Base-by-base conservation (phyloP, 1,284 basidiomycete species). In the Leucoagaricus sp. region DNA sequence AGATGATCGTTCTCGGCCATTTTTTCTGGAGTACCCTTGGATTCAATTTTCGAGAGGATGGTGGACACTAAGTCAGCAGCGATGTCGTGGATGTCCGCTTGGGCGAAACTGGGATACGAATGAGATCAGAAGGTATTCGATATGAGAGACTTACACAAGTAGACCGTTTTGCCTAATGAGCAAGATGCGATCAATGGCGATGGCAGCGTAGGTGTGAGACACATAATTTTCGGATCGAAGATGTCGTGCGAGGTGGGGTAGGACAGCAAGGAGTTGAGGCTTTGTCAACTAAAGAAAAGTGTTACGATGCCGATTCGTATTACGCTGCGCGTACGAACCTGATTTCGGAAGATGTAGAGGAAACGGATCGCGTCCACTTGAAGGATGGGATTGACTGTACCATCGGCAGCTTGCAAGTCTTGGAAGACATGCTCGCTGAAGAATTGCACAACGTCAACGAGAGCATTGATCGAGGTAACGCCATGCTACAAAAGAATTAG, bases 1-100 rank as follows among this genome's bases (percentile, higher is more conserved):
- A 98, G 76, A 73, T 97, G 93, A 70, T 99, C 96, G 67, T 99
- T 99, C 71, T 98, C 96, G 0, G 97, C 94, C 26, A 98, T 84
- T 77, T 97, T 97, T 69, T 98, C 93, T 0, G 96, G 89, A 1
- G 93, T 91, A 0, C 80, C 81, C n/a, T 87, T 91, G 38, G 79
- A 76, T 69, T 95, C 91, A 52, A 98, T 91, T 69, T 92, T 94
- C 41, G 75, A 73, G 63, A 99, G 82, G 3, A 98, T 76, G 2
- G 88, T 88, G 67, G 88, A 80, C 36, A 99, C 73, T 58, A 98
- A 81, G 46, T 81, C 79, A 21, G 86, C 81, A 3, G 94, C 91
- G 63, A 91, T 86, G 2, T 93, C 91, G 53, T 89, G 87, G 23
- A 98, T 84, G 68, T 99, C 96, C 13, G 83, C 83, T 65, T 93